phyloP scores from a whole-genome alignment of 495 filamentous ascomycete species.

The Opeltia flavorubescens region DNA sequence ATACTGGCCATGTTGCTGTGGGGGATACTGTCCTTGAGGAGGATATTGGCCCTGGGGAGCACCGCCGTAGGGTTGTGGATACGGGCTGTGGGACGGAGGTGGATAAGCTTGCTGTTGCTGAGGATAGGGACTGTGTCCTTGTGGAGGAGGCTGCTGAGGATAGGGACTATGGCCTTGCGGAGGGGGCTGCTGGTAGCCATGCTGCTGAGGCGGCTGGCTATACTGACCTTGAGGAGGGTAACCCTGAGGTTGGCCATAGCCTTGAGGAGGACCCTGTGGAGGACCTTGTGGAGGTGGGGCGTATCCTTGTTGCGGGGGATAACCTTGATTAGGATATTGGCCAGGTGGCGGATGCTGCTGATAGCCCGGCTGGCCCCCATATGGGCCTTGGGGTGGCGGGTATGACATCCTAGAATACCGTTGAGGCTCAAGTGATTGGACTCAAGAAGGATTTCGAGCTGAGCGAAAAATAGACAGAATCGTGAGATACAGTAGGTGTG shows the following conservation, averaged over 20 bases:
- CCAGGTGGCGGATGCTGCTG: conserved; percentile 9
- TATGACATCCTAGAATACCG: background rate
- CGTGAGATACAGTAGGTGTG: too few relatives aligned
- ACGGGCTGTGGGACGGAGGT: conserved; percentile 24
- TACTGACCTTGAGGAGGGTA: conserved; percentile 9
- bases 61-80: conserved; percentile 15
- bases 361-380: conserved; percentile 4
- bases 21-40: conserved; percentile 6
- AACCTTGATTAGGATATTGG: background rate
- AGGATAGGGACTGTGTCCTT: conserved; percentile 22
- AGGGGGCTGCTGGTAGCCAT: conserved; percentile 13
- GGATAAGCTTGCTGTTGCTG: conserved; percentile 20
- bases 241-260: conserved; percentile 6
- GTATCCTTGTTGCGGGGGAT: conserved; percentile 12
- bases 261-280: conserved; percentile 8
- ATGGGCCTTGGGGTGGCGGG: conserved; percentile 8
- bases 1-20: conserved; percentile 16
- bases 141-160: conserved; percentile 20
- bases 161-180: conserved; percentile 15
- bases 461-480: background rate
- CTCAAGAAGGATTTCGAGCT: background rate
- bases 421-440: background rate
- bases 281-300: conserved; percentile 9
- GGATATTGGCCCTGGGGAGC: conserved; percentile 15
- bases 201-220: too few relatives aligned